Conservation (phyloP, 345 rosid genomes). For the Hypericum perforatum region DNA sequence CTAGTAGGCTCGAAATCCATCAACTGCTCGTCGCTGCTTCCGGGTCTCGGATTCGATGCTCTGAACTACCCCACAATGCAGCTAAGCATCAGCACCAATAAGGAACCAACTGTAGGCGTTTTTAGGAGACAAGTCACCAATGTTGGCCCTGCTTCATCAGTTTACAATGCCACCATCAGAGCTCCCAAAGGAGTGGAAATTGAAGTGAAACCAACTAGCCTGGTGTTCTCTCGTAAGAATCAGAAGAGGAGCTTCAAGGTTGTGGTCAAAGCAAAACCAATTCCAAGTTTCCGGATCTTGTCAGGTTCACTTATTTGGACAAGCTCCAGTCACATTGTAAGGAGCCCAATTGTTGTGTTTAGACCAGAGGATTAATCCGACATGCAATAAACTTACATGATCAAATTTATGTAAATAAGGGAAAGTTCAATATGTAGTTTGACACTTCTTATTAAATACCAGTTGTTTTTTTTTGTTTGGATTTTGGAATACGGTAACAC, state of each 20-base stretch:
- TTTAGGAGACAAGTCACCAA: conserved; percentile 67
- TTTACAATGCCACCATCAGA: conserved; percentile 45
- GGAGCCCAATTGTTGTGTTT: conserved; percentile 63
- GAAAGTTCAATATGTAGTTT: no score
- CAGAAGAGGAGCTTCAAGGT: conserved; percentile 68
- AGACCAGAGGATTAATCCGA: conserved; percentile 7
- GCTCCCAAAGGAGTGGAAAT: conserved; percentile 64
- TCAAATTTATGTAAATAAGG: no score
- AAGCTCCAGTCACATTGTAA: conserved; percentile 43
- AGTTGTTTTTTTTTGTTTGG: no score
- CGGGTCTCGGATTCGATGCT: conserved; percentile 62
- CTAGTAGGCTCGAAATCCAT: conserved; percentile 41
- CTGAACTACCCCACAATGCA: conserved; percentile 87
- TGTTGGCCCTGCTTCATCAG: conserved; percentile 41
- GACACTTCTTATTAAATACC: no score
- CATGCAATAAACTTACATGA: conserved; percentile 8
- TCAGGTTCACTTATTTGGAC: conserved; percentile 71
- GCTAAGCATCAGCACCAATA: conserved; percentile 23
- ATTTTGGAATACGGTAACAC: no score
- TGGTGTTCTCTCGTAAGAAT: conserved; percentile 34
- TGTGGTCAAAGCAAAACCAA: conserved; percentile 44
- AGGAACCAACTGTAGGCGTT: conserved; percentile 29
- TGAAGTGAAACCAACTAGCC: conserved; percentile 41
- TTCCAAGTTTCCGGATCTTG: conserved; percentile 24
- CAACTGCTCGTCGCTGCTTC: conserved; percentile 61